Percentiles rank a stretch among this genome's conserved stretches.
These are phyloP conservation scores for Rhypophila decipiens DNA, from an alignment of 495 filamentous ascomycete genomes.

Conservation along the genomic window DNA sequence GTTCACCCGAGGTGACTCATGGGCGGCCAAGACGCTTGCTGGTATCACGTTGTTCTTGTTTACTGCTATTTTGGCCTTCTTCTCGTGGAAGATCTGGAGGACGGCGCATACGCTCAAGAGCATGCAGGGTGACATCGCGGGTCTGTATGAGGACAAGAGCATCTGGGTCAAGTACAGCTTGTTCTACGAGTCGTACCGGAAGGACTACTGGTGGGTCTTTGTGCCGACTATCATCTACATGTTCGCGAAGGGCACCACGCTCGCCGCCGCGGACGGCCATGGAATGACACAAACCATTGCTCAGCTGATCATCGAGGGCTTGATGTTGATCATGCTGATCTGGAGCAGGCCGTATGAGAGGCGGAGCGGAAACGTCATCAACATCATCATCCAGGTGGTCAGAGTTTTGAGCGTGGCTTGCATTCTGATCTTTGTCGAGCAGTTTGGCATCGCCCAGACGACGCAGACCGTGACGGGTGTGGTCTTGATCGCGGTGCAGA, in stretches of 20 bases:
- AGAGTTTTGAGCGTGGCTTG: constrained; percentile 85
- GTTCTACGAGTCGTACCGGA: constrained; percentile 94
- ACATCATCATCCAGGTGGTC: constrained; percentile 89
- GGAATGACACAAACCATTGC: constrained; percentile 73
- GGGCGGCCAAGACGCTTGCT: constrained; percentile 85
- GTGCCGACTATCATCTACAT: constrained; percentile 87
- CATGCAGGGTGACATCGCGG: constrained; percentile 63
- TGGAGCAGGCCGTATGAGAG: constrained; percentile 84
- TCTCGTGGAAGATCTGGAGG: constrained; percentile 73
- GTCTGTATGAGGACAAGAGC: constrained; percentile 80
- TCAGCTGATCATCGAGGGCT: constrained; percentile 72
- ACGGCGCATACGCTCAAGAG: constrained; percentile 69
- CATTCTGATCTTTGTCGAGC: constrained; percentile 88
- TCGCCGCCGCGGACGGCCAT: constrained; percentile 82
- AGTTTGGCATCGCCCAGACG: constrained; percentile 83
- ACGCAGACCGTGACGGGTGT: constrained; percentile 92
- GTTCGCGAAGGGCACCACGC: constrained; percentile 80
- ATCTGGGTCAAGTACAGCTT: constrained; percentile 93
- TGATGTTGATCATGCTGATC: constrained; percentile 63
- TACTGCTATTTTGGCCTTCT: constrained; percentile 70
- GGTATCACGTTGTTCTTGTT: constrained; percentile 75
- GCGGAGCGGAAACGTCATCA: constrained; percentile 83
- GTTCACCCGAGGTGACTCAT: constrained; percentile 88
- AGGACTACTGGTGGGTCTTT: constrained; percentile 94
- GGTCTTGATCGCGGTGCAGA: constrained; percentile 84